Evolutionary conservation across 1,284 basidiomycete species (phyloP), one percentile per base, ranked within the genome.

Genomic region (Marasmius oreades): DNA sequence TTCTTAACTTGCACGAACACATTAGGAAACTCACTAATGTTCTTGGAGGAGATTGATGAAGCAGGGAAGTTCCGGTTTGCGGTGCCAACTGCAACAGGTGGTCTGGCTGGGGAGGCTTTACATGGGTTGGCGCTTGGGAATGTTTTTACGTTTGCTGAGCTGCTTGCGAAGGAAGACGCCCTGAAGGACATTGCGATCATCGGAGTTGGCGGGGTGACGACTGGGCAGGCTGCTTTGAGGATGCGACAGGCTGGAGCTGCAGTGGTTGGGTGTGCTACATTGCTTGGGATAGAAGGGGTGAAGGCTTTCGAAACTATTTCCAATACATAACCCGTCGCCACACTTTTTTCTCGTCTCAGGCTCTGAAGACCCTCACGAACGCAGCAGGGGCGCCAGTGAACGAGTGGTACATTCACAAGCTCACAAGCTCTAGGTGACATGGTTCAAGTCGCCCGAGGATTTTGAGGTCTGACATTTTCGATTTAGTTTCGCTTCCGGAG

Each of bases 1-100:
- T 88, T 86, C 68, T 64, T 92, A 58, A 86, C 87, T 5, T 86
- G 86, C 66, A 90, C 87, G 45, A 92, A 92, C 65, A 92, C 90
- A 1, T 76, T 92, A 8, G 90, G 90, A 22, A 84, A 81, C 56
- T 77, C 81, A 43, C 68, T 92, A 51, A 69, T 87, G 36, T 88
- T 90, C 63, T 62, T 74, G 1, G 80, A 84, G 16, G 81, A 88
- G 68, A 66, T 70, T 8, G 55, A 54, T 45, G 56, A 54, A 48
- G 48, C 45, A 36, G 48, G 46, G 16, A 56, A 52, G n/a, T 24
- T 57, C 28, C 55, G 60, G 23, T 85, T 81, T 63, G 86, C 85
- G 2, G 70, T 91, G 11, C 85, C 85, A 1, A 79, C 82, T 0
- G 77, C 71, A 1, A 68, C 85, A 5, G 90, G 89, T 6, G 91